phyloP scores from a whole-genome alignment of 768 basidiomycete genomes.

The Hypsizygus marmoreus region DNA sequence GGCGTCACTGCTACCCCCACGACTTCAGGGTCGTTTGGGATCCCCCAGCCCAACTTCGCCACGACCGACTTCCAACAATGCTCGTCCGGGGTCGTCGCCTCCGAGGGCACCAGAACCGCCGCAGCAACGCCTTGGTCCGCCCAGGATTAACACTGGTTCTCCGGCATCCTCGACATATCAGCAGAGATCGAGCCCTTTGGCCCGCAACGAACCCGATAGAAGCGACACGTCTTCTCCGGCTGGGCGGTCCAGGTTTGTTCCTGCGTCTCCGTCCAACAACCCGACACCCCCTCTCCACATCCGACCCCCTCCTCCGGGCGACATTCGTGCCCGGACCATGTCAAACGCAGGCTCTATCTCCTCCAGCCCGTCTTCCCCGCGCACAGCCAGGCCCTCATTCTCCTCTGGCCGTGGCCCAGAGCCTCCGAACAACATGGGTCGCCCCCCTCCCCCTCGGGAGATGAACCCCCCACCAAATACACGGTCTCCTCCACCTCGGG shows the following conservation, averaged over 20 bases:
- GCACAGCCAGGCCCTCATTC: conserved; percentile 16
- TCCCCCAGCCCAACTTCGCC: conserved; percentile 18
- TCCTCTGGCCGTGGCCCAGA: conserved; percentile 6
- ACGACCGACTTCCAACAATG: conserved; percentile 11
- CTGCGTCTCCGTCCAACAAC: conserved; percentile 12
- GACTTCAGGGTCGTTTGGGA: conserved; percentile 48
- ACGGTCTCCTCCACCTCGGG: neutral
- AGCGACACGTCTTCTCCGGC: conserved; percentile 17
- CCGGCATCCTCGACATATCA: conserved; percentile 27
- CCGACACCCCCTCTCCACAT: conserved; percentile 23
- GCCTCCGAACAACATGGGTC: conserved; percentile 1
- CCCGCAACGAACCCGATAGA: conserved; percentile 21
- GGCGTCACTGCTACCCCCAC: conserved; percentile 49
- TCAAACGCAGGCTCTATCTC: conserved; percentile 20
- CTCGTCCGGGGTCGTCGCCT: conserved; percentile 5
- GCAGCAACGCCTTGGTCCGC: conserved; percentile 26
- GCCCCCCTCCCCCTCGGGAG: neutral
- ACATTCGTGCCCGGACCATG: conserved; percentile 19
- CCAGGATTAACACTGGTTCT: conserved; percentile 32
- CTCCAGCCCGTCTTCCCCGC: conserved; percentile 11
- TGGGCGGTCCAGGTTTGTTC: conserved; percentile 16
- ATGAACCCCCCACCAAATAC: conserved; percentile 1
- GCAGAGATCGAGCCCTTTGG: conserved; percentile 38
- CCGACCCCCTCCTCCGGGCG: conserved; percentile 22
- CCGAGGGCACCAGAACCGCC: conserved; percentile 6